Conservation (phyloP, 2,329 filamentous ascomycete species). For the Neobulgaria alba region DNA sequence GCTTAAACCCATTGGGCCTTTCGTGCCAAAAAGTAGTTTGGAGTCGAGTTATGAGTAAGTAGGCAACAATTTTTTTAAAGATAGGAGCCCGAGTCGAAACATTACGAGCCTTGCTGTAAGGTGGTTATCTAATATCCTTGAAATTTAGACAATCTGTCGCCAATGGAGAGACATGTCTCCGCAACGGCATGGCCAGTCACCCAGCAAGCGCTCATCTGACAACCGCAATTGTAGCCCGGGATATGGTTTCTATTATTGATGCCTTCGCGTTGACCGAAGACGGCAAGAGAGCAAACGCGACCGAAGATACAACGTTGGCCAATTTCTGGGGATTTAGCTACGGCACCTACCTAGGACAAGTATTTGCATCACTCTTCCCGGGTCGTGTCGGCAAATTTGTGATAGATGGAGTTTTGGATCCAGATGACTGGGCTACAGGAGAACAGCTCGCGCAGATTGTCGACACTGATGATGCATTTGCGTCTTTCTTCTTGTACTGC, state of each 20-base stretch:
- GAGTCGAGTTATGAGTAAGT: constrained; percentile 38
- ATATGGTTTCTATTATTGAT: constrained; percentile 6
- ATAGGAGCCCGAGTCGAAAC: too few relatives aligned
- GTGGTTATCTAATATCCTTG: too few relatives aligned
- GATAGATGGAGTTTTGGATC: constrained; percentile 17
- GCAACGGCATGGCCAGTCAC: too few relatives aligned
- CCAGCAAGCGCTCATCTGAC: constrained; percentile 4
- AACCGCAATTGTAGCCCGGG: constrained; percentile 1
- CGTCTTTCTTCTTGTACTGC: constrained; percentile 21
- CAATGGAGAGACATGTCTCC: too few relatives aligned
- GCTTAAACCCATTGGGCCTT: too few relatives aligned
- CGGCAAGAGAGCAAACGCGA: not conserved
- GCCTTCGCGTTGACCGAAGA: constrained; percentile 18
- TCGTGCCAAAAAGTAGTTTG: constrained; percentile 32
- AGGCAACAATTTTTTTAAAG: constrained; percentile 31
- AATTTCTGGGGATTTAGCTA: constrained; percentile 35
- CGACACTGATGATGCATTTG: constrained; percentile 20
- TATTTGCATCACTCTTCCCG: constrained; percentile 36
- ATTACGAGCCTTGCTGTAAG: too few relatives aligned
- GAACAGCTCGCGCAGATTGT: constrained; percentile 30
- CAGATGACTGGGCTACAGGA: constrained; percentile 28
- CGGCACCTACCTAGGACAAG: constrained; percentile 30
- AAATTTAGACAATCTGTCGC: too few relatives aligned
- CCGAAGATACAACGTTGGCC: not conserved
- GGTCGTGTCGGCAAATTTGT: constrained; percentile 34